A percentile compares a stretch with the other conserved stretches of the same genome.
Evolutionary conservation across 495 filamentous ascomycete species (phyloP).

Genomic region (Xylaria bambusicola): DNA sequence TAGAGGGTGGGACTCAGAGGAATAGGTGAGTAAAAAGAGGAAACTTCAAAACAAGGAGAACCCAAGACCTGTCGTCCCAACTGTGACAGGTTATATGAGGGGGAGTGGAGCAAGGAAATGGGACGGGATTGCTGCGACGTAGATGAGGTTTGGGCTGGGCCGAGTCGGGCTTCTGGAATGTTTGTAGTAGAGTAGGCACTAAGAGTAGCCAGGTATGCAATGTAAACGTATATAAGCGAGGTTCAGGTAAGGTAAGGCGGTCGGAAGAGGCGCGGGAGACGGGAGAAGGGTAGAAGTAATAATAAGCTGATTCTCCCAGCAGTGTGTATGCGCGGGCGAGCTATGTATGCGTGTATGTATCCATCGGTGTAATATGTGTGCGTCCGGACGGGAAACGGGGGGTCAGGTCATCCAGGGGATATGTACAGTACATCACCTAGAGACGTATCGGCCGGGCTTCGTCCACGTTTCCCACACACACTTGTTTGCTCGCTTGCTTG

Average conservation of each 20-base stretch:
- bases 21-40: slow-evolving; percentile 3
- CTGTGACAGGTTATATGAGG: slow-evolving; percentile 6
- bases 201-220: neutral
- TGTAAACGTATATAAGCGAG: neutral
- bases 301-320: no score
- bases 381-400: neutral
- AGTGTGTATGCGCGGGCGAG: no score
- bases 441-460: slow-evolving; percentile 1
- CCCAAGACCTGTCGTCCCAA: neutral
- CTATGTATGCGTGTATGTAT: neutral
- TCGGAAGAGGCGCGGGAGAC: slow-evolving; percentile 11
- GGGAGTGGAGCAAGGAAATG: slow-evolving; percentile 14
- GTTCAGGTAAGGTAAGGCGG: neutral
- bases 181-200: no score
- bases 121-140: slow-evolving; percentile 1
- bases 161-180: no score
- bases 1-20: neutral
- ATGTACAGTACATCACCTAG: neutral
- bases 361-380: slow-evolving; percentile 6
- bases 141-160: slow-evolving; percentile 1
- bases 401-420: neutral
- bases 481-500: neutral
- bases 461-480: neutral
- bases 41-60: slow-evolving; percentile 3
- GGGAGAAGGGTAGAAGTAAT: neutral